Conservation (phyloP, 371 early-diverging fungal genomes). For the Ordospora colligata region DNA sequence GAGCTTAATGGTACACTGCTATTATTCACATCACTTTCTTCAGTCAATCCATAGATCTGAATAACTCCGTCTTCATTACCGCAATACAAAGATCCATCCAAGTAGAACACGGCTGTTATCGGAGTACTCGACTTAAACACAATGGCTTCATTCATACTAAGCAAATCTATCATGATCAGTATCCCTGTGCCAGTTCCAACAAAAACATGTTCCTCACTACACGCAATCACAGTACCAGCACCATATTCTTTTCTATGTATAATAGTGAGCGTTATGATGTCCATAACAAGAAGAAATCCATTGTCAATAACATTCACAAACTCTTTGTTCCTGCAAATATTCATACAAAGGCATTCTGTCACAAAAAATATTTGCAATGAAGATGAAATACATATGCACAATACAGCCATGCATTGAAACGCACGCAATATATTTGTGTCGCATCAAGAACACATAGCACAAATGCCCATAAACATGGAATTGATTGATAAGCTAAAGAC, state of each 20-base stretch:
- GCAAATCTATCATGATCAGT: neutral
- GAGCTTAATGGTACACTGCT: neutral
- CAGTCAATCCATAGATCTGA: neutral
- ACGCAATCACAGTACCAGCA: neutral
- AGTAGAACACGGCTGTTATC: neutral
- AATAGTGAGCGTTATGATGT: neutral
- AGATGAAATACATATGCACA: no score
- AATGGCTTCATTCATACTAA: neutral
- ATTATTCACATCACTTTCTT: neutral
- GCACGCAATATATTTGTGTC: no score
- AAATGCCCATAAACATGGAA: neutral
- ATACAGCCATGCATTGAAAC: no score
- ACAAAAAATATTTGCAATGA: neutral
- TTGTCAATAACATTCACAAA: neutral
- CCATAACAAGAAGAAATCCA: neutral
- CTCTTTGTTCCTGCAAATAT: neutral
- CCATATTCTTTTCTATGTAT: neutral
- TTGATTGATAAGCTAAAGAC: neutral
- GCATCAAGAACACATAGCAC: no score
- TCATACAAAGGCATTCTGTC: neutral
- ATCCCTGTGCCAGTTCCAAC: neutral
- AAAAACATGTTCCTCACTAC: neutral
- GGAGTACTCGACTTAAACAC: neutral
- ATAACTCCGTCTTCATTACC: neutral
- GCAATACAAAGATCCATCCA: neutral